phyloP scores from a whole-genome alignment of 805 yeast species.

The Blastobotrys americana region DNA sequence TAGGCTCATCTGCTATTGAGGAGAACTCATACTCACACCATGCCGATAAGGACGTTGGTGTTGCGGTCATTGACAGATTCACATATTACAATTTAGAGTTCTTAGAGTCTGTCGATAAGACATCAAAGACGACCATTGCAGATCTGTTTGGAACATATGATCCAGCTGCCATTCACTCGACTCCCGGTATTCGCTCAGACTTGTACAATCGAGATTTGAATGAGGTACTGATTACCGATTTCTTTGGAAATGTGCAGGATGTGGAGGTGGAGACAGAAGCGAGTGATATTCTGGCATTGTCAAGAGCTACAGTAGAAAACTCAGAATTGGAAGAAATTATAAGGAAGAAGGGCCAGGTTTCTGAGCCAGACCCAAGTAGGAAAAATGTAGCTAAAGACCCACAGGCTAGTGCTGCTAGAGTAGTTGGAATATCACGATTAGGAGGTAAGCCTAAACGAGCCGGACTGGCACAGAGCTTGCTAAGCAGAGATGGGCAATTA shows the following conservation, averaged over 20 bases:
- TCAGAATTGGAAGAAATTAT: neutral
- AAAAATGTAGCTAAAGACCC: neutral
- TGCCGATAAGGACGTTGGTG: constrained; percentile 92
- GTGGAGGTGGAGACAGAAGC: constrained; percentile 54
- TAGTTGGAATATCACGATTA: neutral
- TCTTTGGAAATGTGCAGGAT: constrained; percentile 86
- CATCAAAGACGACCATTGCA: constrained; percentile 66
- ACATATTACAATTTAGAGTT: constrained; percentile 87
- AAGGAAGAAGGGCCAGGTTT: neutral
- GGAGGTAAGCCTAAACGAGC: too few species aligned
- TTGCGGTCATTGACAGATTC: constrained; percentile 94
- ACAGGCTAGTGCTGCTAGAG: neutral
- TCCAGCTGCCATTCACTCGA: constrained; percentile 78
- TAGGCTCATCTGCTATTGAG: constrained; percentile 81
- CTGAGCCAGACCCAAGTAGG: neutral
- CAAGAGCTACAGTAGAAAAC: constrained; percentile 3
- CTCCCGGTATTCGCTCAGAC: constrained; percentile 89
- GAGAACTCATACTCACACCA: constrained; percentile 94
- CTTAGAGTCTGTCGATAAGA: constrained; percentile 71
- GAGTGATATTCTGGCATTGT: constrained; percentile 11
- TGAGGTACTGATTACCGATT: constrained; percentile 78
- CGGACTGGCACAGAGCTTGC: neutral
- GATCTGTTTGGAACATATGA: constrained; percentile 82
- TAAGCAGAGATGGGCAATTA: neutral
- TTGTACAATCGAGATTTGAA: constrained; percentile 57